Base-by-base conservation (phyloP, 805 yeast species). In the Metschnikowia peoriensis region DNA sequence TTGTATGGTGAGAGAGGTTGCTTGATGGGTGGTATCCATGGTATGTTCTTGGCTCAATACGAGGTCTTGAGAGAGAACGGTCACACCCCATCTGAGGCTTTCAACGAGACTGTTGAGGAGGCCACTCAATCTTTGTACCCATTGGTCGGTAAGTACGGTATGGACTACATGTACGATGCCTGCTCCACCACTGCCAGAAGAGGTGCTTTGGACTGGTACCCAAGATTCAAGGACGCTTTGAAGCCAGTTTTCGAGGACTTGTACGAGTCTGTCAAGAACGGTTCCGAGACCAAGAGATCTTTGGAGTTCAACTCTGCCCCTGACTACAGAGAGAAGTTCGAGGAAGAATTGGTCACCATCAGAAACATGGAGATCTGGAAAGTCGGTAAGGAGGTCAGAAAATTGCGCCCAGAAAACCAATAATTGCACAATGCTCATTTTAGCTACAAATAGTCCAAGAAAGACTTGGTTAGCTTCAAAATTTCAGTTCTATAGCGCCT, bases 161-260 rank as follows among this genome's bases (percentile, higher is more conserved):
- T 94, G 99, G 99, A 94, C 81, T 94, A 94, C 93, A 94, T 94
- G 99, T 94, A 94, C 86, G 98, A 94, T 74, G 99, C 99, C 69
- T 94, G 99, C 81, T 94, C 99, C 65, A 94, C 99, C 72, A 94
- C 99, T 65, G 99, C 99, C 70, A 91, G 98, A 85, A 90, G 99
- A 83, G 99, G 99, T 85, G 99, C 99, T 73, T 85, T 94, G 69
- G 99, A 94, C 83, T 94, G 99, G 99, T 93, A 94, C 84, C 98
- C 98, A 78, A 81, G 88, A 78, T 94, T 94, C 91, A 92, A 92
- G 85, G 93, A 89, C 66, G 97, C 97, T 71, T 84, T 94, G 79
- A 94, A 94, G 84, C 98, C 99, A 70, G 97, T 94, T 56, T 94
- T 94, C 85, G 84, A 88, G 78, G 96, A 94, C 72, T 84, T 94